phyloP scores from a whole-genome alignment of 108 stramenopile genomes.

The Bacterosira constricta region DNA sequence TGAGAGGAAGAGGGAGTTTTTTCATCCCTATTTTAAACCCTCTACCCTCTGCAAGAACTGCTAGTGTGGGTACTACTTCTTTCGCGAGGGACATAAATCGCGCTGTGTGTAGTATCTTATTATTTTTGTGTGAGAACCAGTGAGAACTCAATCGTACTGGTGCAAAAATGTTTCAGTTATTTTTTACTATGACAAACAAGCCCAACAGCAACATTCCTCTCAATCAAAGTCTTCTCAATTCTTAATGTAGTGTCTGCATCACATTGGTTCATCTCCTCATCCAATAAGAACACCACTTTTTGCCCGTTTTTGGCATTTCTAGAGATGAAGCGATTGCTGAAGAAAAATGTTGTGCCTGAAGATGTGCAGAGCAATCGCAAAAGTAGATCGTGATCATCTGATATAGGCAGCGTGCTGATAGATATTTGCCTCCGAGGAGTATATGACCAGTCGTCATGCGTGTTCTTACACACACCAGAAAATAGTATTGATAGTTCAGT shows the following conservation, averaged over 20 bases:
- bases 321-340: slow-evolving; percentile 53
- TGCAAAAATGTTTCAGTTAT: slow-evolving; percentile 26
- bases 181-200: slow-evolving; percentile 37
- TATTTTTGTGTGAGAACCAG: neutral
- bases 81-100: neutral
- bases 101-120: neutral
- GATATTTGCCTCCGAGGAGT: slow-evolving; percentile 48
- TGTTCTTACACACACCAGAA: neutral
- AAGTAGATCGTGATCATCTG: slow-evolving; percentile 64
- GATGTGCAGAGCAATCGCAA: slow-evolving; percentile 41
- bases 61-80: neutral
- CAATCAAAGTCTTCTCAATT: slow-evolving; percentile 33
- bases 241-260: slow-evolving; percentile 34
- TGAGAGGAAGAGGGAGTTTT: neutral
- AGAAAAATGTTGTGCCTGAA: slow-evolving; percentile 48
- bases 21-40: too few species aligned
- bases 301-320: too few species aligned
- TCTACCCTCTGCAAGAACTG: too few species aligned
- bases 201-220: slow-evolving; percentile 7
- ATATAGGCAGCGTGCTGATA: slow-evolving; percentile 35
- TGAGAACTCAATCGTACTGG: neutral
- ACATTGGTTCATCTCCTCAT: slow-evolving; percentile 50
- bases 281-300: slow-evolving; percentile 41
- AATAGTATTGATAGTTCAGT: neutral
- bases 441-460: slow-evolving; percentile 67